phyloP scores from a whole-genome alignment of 139 green algal genomes.

The Chlorella sp. region DNA sequence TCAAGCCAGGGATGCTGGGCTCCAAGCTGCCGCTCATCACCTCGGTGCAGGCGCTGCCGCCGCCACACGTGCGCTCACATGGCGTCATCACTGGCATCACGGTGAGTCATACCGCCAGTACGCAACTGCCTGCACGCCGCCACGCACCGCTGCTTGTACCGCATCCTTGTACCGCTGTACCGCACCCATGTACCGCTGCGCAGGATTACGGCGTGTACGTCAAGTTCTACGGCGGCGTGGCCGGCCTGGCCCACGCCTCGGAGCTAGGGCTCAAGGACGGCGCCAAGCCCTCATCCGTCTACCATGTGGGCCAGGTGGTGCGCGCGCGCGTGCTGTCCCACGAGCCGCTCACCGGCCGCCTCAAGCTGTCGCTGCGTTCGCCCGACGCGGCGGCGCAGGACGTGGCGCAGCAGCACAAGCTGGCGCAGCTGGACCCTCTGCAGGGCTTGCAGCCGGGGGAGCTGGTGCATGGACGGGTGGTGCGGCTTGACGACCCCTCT shows the following conservation, averaged over 20 bases:
- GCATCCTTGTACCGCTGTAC: no score
- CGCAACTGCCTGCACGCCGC: no score
- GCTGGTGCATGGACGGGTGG: constrained; percentile 20
- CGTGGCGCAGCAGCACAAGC: not conserved
- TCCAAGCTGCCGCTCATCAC: constrained; percentile 65
- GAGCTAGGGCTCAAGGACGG: constrained; percentile 57
- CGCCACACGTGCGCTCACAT: constrained; percentile 30
- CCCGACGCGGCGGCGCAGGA: constrained; percentile 9
- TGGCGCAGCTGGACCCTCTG: constrained; percentile 20
- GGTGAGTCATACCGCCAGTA: no score
- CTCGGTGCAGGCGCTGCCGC: constrained; percentile 43
- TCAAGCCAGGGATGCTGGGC: constrained; percentile 76
- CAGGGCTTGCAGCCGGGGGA: constrained; percentile 44
- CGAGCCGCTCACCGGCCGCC: constrained; percentile 24
- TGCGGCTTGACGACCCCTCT: not conserved
- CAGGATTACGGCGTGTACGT: constrained; percentile 79
- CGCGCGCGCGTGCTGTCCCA: constrained; percentile 34
- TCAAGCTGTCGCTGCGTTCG: constrained; percentile 41
- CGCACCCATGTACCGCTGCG: no score
- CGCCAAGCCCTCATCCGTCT: not conserved
- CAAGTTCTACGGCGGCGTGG: constrained; percentile 71
- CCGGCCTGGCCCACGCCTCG: constrained; percentile 43
- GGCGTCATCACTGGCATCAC: constrained; percentile 77
- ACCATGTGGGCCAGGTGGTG: constrained; percentile 15
- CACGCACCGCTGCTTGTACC: no score